Conservation (phyloP, 176 grass and related monocot species). For the Raddia guianensis region DNA sequence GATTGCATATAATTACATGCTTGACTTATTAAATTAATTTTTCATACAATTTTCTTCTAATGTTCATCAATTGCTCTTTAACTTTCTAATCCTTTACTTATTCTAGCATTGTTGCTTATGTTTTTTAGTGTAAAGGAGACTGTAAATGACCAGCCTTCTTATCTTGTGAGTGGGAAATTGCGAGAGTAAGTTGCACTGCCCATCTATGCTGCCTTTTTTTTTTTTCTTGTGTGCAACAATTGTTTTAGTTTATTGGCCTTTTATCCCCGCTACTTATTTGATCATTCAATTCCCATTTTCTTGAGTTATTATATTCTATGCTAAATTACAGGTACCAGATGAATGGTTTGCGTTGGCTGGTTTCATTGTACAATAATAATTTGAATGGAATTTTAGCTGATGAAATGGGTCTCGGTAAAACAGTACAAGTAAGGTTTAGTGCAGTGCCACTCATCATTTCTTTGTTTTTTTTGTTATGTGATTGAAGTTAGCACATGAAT, state of each 20-base stretch:
- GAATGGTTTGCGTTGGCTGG: conserved; percentile 95
- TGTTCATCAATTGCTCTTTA: conserved; percentile 16
- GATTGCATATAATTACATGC: conserved; percentile 38
- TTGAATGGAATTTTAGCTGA: conserved; percentile 98
- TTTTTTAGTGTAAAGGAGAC: conserved; percentile 91
- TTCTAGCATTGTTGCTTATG: conserved; percentile 43
- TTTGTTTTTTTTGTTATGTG: conserved; percentile 16
- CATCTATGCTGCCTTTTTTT: conserved; percentile 14
- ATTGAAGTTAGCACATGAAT: conserved; percentile 11
- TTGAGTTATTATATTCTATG: conserved; percentile 27
- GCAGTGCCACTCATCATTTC: conserved; percentile 35
- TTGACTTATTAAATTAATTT: conserved; percentile 16
- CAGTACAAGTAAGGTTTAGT: conserved; percentile 79
- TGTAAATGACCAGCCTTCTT: conserved; percentile 81
- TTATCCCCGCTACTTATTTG: conserved; percentile 3
- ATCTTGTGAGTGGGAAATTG: conserved; percentile 89
- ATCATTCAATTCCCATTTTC: conserved; percentile 18
- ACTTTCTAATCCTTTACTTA: conserved; percentile 23
- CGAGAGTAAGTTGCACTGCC: conserved; percentile 68
- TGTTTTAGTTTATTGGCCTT: background rate
- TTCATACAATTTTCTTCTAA: background rate
- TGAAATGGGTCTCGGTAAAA: conserved; percentile 99
- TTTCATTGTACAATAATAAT: conserved; percentile 97
- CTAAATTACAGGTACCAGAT: conserved; percentile 84
- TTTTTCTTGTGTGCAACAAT: background rate